Evolutionary conservation across 345 rosid genomes (phyloP).

Genomic region (Eucalyptus curtisii): DNA sequence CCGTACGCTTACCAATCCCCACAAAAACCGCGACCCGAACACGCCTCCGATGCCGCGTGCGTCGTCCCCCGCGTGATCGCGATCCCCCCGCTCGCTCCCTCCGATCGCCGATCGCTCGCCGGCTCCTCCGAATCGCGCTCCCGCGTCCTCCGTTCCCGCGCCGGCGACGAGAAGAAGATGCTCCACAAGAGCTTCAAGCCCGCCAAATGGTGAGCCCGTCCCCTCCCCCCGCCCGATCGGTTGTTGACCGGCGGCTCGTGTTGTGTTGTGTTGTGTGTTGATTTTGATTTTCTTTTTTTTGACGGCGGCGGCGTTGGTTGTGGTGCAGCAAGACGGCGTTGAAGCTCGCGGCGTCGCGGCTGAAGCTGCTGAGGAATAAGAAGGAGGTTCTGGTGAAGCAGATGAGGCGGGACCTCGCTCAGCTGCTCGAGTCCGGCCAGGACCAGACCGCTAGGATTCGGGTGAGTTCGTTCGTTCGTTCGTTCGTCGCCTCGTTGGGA

Average conservation of each 20-base stretch:
- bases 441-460: slow-evolving; percentile 79
- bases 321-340: slow-evolving; percentile 63
- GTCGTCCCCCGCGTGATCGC: not conserved
- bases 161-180: slow-evolving; percentile 5
- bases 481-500: not conserved
- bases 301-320: not conserved
- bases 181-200: slow-evolving; percentile 88
- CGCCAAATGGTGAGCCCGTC: slow-evolving; percentile 53
- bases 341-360: slow-evolving; percentile 63
- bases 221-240: not conserved
- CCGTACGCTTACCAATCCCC: not conserved
- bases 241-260: not conserved
- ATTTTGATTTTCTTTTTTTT: not conserved
- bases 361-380: slow-evolving; percentile 70
- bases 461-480: slow-evolving; percentile 7
- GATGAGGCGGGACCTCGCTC: slow-evolving; percentile 66
- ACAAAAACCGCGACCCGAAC: not conserved
- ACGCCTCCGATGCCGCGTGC: not conserved
- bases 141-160: not conserved
- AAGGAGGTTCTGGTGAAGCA: slow-evolving; percentile 55
- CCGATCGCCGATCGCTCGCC: not conserved
- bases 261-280: too few species aligned
- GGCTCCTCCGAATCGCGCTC: not conserved
- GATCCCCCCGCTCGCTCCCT: not conserved
- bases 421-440: slow-evolving; percentile 72